Percentiles rank a stretch among this genome's conserved stretches.
These are phyloP conservation scores for Drechslerella stenobrocha DNA, from an alignment of 2,329 filamentous ascomycete genomes.

Conservation along the genomic window DNA sequence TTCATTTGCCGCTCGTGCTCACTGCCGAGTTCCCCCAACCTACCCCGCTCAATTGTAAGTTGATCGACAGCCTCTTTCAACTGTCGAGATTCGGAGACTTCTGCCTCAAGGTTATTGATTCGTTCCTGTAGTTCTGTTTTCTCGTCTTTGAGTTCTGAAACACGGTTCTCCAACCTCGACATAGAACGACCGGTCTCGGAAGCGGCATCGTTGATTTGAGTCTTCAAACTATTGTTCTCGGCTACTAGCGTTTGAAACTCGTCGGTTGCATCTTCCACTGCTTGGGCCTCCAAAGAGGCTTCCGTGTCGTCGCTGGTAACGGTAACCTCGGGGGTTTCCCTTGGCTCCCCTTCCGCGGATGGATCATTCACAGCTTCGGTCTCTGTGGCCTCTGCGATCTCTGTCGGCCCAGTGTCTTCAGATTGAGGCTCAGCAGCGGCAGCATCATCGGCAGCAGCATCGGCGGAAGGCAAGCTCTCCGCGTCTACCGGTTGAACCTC, in stretches of 20 bases:
- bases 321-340: constrained; percentile 21
- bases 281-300: constrained; percentile 2
- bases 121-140: constrained; percentile 25
- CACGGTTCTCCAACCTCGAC: constrained; percentile 36
- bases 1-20: constrained; percentile 39
- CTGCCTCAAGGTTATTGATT: constrained; percentile 20
- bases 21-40: constrained; percentile 15
- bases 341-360: constrained; percentile 9
- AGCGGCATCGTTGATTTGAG: constrained; percentile 35
- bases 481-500: constrained; percentile 3
- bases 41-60: constrained; percentile 35
- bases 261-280: constrained; percentile 38
- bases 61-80: constrained; percentile 38
- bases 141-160: constrained; percentile 39
- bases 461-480: constrained; percentile 17
- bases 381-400: no score
- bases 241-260: constrained; percentile 36
- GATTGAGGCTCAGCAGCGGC: neutral
- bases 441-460: constrained; percentile 6
- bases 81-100: constrained; percentile 30
- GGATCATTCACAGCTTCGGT: constrained; percentile 8
- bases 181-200: constrained; percentile 34
- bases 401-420: constrained; percentile 6
- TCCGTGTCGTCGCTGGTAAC: constrained; percentile 15
- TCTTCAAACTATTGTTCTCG: constrained; percentile 36